A percentile compares a stretch with the other conserved stretches of the same genome.
These are phyloP conservation scores for Pyracantha coccinea DNA, from an alignment of 331 rosid species.

Conservation along the genomic window DNA sequence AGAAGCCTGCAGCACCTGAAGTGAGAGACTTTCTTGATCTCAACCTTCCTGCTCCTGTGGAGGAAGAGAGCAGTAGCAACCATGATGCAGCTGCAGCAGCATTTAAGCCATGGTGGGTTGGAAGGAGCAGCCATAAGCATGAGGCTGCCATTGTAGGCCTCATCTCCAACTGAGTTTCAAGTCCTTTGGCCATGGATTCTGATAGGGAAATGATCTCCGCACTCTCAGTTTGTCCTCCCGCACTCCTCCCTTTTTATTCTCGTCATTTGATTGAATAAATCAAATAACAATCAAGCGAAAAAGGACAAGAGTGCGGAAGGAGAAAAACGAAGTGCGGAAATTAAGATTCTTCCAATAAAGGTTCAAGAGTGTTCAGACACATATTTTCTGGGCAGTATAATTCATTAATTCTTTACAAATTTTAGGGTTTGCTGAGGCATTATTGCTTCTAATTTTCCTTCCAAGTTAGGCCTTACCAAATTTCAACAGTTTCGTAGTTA, in stretches of 20 bases:
- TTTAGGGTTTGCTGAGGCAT: conserved; percentile 24
- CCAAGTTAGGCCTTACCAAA: not conserved
- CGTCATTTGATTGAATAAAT: too few relatives aligned
- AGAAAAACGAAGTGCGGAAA: too few relatives aligned
- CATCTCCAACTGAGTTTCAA: conserved; percentile 32
- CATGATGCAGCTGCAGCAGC: conserved; percentile 15
- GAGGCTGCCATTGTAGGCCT: conserved; percentile 42
- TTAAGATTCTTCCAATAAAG: conserved; percentile 21
- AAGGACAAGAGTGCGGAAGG: too few relatives aligned
- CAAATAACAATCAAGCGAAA: too few relatives aligned
- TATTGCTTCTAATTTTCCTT: conserved; percentile 16
- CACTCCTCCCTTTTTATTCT: too few relatives aligned
- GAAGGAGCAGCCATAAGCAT: conserved; percentile 45
- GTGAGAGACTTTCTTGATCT: conserved; percentile 76
- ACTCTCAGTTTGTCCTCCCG: too few relatives aligned
- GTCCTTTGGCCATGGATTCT: conserved; percentile 1
- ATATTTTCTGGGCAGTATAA: conserved; percentile 32
- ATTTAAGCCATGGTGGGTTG: conserved; percentile 65
- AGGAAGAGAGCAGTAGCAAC: conserved; percentile 44
- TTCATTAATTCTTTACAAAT: conserved; percentile 65
- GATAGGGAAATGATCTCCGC: too few relatives aligned
- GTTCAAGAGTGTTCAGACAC: conserved; percentile 40
- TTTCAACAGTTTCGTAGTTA: too few relatives aligned
- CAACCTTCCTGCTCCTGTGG: conserved; percentile 80
- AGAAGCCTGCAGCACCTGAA: conserved; percentile 37